Conservation (phyloP, 306 rosid species). For the Amphicarpaea edgeworthii region DNA sequence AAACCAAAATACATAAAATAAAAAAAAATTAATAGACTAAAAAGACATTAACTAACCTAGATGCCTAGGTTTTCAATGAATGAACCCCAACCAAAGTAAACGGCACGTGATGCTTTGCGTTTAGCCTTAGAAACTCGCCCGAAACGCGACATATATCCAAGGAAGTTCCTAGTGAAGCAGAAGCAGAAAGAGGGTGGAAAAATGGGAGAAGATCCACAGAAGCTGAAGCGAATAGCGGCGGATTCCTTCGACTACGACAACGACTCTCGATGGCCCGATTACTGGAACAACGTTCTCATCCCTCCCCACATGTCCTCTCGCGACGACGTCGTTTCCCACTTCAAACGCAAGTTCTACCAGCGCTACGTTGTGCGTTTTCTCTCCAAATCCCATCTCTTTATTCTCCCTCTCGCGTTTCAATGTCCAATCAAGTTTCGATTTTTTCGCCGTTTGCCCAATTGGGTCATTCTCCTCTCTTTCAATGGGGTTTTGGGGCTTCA, state of each 20-base stretch:
- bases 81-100: background rate
- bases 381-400: background rate
- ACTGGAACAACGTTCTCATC: slow-evolving; percentile 93
- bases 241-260: slow-evolving; percentile 86
- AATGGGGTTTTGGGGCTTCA: background rate
- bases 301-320: slow-evolving; percentile 83
- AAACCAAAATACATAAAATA: no score
- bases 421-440: slow-evolving; percentile 11
- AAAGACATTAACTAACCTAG: no score
- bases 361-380: slow-evolving; percentile 51
- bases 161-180: background rate
- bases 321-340: slow-evolving; percentile 75
- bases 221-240: slow-evolving; percentile 78
- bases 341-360: slow-evolving; percentile 93
- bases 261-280: slow-evolving; percentile 87
- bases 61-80: no score
- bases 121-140: background rate
- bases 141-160: background rate
- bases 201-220: slow-evolving; percentile 87
- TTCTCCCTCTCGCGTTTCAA: background rate
- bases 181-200: background rate
- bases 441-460: background rate
- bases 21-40: no score
- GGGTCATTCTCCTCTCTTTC: slow-evolving; percentile 8
- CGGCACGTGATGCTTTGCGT: background rate